These are phyloP conservation scores for Ganoderma sinense DNA, from an alignment of 1,284 basidiomycete species.

Conservation along the genomic window DNA sequence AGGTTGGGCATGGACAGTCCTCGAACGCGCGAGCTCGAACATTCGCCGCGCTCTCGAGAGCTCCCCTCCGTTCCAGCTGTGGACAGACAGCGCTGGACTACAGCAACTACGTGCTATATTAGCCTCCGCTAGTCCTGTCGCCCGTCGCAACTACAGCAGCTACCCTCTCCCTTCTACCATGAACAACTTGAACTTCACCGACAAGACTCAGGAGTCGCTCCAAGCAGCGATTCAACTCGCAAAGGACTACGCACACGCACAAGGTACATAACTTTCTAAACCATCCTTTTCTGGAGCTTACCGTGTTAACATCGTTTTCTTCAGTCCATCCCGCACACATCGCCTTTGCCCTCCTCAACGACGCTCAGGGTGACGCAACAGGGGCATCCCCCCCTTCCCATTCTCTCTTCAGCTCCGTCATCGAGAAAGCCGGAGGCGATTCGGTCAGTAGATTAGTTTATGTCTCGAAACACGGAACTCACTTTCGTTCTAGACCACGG, in stretches of 20 bases:
- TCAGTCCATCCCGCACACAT: slow-evolving; percentile 81
- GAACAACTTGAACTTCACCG: slow-evolving; percentile 75
- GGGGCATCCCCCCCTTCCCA: slow-evolving; percentile 33
- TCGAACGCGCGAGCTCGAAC: no score
- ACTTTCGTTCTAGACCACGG: slow-evolving; percentile 47
- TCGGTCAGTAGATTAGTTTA: slow-evolving; percentile 53
- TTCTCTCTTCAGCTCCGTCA: slow-evolving; percentile 78
- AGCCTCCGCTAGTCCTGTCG: slow-evolving; percentile 34
- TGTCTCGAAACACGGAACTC: slow-evolving; percentile 29
- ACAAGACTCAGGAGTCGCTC: slow-evolving; percentile 76
- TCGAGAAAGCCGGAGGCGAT: slow-evolving; percentile 82
- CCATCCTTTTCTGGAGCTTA: neutral
- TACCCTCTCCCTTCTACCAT: slow-evolving; percentile 44
- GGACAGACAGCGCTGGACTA: slow-evolving; percentile 14
- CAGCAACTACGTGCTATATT: slow-evolving; percentile 22
- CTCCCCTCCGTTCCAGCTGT: slow-evolving; percentile 29
- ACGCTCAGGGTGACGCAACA: slow-evolving; percentile 49
- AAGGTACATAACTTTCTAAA: slow-evolving; percentile 58
- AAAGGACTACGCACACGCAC: slow-evolving; percentile 83
- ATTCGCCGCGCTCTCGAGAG: slow-evolving; percentile 23
- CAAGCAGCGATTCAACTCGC: slow-evolving; percentile 79
- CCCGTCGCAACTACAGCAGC: slow-evolving; percentile 15
- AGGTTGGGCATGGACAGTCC: slow-evolving; percentile 19
- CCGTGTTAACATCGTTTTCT: slow-evolving; percentile 14
- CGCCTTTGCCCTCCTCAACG: slow-evolving; percentile 79